A percentile compares a stretch with the other conserved stretches of the same genome.
Conservation (phyloP, 2,329 filamentous ascomycete species). For the Plenodomus tracheiphilus region DNA sequence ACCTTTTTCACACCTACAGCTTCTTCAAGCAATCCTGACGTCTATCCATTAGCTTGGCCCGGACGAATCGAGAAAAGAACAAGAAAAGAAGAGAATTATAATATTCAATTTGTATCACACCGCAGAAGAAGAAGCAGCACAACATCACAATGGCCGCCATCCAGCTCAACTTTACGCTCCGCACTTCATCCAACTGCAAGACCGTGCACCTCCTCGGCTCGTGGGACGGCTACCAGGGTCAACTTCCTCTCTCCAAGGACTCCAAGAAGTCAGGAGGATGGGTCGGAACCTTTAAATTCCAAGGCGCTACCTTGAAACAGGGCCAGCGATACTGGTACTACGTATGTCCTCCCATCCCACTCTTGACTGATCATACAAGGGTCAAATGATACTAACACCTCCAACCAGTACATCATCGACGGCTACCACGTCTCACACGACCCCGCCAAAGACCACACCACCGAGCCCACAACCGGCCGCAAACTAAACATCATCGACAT, state of each 20-base stretch:
- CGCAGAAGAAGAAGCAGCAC: slow-evolving; percentile 26
- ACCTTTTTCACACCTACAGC: slow-evolving; percentile 32
- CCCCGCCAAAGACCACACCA: slow-evolving; percentile 83
- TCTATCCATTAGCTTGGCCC: slow-evolving; percentile 45
- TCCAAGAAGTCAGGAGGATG: slow-evolving; percentile 86
- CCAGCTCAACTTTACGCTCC: slow-evolving; percentile 93
- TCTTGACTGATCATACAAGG: not conserved
- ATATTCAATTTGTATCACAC: slow-evolving; percentile 20
- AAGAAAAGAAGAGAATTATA: slow-evolving; percentile 21
- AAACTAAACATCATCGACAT: slow-evolving; percentile 98
- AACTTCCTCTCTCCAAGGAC: slow-evolving; percentile 92
- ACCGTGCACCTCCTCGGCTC: slow-evolving; percentile 96
- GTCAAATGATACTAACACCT: slow-evolving; percentile 20
- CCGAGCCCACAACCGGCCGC: slow-evolving; percentile 94
- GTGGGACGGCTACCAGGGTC: slow-evolving; percentile 95
- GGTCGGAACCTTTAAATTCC: slow-evolving; percentile 96
- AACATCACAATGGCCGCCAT: slow-evolving; percentile 73
- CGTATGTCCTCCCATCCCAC: too few relatives aligned
- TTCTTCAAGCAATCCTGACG: slow-evolving; percentile 39
- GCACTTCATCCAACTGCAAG: slow-evolving; percentile 95
- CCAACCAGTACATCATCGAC: slow-evolving; percentile 82
- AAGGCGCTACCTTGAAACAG: slow-evolving; percentile 80
- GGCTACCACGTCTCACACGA: slow-evolving; percentile 98
- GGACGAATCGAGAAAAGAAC: slow-evolving; percentile 36
- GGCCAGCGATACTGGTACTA: slow-evolving; percentile 99